A percentile compares a stretch with the other conserved stretches of the same genome.
Evolutionary conservation across 208 protist species (phyloP).

Genomic region (Baffinella frigidus): DNA sequence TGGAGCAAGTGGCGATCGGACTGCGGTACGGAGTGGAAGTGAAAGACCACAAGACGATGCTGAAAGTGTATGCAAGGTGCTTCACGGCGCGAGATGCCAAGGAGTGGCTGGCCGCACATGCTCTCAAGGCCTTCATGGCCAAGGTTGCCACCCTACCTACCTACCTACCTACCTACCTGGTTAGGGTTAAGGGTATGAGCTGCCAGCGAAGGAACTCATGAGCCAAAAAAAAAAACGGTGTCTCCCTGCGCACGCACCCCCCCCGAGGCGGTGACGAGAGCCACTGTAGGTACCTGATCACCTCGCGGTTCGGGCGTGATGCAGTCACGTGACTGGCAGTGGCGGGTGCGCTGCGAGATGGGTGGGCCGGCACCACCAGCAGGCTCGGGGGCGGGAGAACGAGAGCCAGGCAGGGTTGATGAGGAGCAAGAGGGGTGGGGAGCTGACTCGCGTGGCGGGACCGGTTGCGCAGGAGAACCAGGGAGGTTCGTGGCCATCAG

Average conservation of each 20-base stretch:
- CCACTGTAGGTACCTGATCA: neutral
- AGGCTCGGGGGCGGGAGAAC: no score
- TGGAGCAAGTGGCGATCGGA: neutral
- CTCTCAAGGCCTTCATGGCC: conserved; percentile 43
- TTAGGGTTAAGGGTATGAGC: no score
- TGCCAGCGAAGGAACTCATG: no score
- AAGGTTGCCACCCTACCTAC: neutral
- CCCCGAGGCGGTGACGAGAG: neutral
- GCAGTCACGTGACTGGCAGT: neutral
- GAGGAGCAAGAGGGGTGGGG: neutral
- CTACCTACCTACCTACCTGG: neutral
- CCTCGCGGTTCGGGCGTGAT: neutral
- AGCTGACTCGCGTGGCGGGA: neutral
- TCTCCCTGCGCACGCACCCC: neutral
- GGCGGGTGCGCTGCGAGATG: neutral
- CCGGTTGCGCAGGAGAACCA: neutral
- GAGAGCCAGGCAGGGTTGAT: no score
- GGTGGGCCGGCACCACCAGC: no score
- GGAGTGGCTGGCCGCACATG: conserved; percentile 14
- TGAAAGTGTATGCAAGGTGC: conserved; percentile 1
- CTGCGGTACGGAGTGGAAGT: neutral
- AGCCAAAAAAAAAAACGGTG: no score
- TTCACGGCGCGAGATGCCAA: neutral
- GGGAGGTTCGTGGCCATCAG: neutral
- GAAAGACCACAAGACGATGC: conserved; percentile 22